These are phyloP conservation scores for Incumbomyces lentus DNA, from an alignment of 2,329 filamentous ascomycete genomes.

Conservation along the genomic window DNA sequence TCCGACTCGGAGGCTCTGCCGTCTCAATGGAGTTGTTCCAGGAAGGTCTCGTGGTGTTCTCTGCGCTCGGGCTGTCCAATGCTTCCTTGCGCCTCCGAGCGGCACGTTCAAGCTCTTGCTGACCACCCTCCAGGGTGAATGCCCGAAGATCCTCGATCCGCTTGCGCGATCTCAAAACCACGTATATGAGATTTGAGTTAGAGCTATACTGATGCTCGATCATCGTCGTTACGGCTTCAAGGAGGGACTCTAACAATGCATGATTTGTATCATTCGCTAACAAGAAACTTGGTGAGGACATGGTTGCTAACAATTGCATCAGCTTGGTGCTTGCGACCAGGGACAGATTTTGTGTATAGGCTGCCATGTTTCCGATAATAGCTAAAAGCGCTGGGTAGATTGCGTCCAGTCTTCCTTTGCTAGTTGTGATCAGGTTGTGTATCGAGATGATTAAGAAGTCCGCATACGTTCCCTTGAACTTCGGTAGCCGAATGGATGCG, in stretches of 20 bases:
- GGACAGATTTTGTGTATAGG: slow-evolving; percentile 69
- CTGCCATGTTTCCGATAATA: slow-evolving; percentile 85
- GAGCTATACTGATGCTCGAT: slow-evolving; percentile 70
- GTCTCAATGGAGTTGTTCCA: slow-evolving; percentile 9
- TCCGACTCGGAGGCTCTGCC: slow-evolving; percentile 8
- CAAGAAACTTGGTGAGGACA: slow-evolving; percentile 88
- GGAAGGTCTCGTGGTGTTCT: slow-evolving; percentile 33
- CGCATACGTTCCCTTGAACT: slow-evolving; percentile 81
- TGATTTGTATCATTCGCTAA: slow-evolving; percentile 90
- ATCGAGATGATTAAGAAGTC: slow-evolving; percentile 95
- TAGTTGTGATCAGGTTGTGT: slow-evolving; percentile 79
- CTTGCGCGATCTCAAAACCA: slow-evolving; percentile 67
- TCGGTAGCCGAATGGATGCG: slow-evolving; percentile 64
- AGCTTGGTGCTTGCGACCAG: slow-evolving; percentile 67
- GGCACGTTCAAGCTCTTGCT: slow-evolving; percentile 72
- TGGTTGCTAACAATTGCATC: slow-evolving; percentile 77
- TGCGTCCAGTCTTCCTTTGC: slow-evolving; percentile 78
- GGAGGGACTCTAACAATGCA: slow-evolving; percentile 62
- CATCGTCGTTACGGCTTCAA: slow-evolving; percentile 83
- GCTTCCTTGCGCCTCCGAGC: slow-evolving; percentile 18
- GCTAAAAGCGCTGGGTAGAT: slow-evolving; percentile 87
- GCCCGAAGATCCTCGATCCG: slow-evolving; percentile 74
- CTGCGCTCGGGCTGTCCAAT: slow-evolving; percentile 50
- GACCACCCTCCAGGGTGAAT: slow-evolving; percentile 84
- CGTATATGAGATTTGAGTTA: slow-evolving; percentile 72